phyloP scores from a whole-genome alignment of 1,139 yeast genomes.

The Magnusiomyces suaveolens region DNA sequence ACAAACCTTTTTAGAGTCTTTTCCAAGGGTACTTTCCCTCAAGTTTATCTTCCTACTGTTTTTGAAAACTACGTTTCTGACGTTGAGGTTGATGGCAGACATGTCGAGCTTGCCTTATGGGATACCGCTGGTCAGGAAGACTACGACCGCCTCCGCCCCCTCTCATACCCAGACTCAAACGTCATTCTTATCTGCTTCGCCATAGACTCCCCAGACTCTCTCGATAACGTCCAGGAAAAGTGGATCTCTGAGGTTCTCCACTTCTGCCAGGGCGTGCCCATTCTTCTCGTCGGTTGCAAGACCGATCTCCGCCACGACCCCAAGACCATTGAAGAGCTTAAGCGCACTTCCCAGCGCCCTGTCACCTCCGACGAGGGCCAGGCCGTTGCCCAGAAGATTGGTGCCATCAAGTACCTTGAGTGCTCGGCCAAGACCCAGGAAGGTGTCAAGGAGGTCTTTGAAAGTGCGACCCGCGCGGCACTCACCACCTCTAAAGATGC shows the following conservation, averaged over 20 bases:
- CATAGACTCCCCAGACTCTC: constrained; percentile 82
- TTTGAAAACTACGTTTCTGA: constrained; percentile 92
- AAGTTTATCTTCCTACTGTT: constrained; percentile 89
- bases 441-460: constrained; percentile 69
- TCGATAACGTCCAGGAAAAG: constrained; percentile 86
- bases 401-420: constrained; percentile 72
- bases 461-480: constrained; percentile 86
- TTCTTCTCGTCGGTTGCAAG: constrained; percentile 84
- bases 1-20: constrained; percentile 57
- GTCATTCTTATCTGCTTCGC: constrained; percentile 89
- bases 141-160: no score
- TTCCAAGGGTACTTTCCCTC: constrained; percentile 93
- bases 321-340: constrained; percentile 67
- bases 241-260: constrained; percentile 93
- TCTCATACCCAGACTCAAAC: constrained; percentile 87
- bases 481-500: constrained; percentile 49
- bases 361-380: constrained; percentile 79
- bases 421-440: constrained; percentile 79
- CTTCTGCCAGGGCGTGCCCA: constrained; percentile 92
- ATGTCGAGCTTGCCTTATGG: constrained; percentile 90
- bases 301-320: constrained; percentile 74
- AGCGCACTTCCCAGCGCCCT: constrained; percentile 78
- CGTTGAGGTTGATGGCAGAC: constrained; percentile 86
- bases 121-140: constrained; percentile 99
- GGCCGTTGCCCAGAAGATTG: constrained; percentile 69